Conservation (phyloP, 306 rosid species). For the Prunus campanulata region DNA sequence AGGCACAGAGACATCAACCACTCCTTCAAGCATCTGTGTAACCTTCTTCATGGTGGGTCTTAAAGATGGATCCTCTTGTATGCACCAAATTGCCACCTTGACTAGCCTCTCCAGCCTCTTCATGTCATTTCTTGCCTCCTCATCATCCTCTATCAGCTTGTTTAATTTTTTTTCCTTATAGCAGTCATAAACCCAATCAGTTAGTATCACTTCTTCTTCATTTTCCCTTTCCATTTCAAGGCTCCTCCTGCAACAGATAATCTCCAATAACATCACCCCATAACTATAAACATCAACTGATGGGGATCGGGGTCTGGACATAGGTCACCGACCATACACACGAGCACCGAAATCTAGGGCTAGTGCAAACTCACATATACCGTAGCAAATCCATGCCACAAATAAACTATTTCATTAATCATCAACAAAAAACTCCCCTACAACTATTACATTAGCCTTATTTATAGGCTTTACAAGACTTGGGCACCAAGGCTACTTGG, state of each 20-base stretch:
- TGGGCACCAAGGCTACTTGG: no score
- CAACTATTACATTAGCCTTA: no score
- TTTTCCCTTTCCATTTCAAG: conserved; percentile 6
- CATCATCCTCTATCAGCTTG: conserved; percentile 3
- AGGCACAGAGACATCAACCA: conserved; percentile 8
- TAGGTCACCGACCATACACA: no score
- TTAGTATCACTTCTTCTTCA: conserved; percentile 12
- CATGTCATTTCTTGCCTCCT: conserved; percentile 19
- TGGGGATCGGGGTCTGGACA: no score
- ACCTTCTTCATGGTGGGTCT: conserved; percentile 29
- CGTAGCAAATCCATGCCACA: no score
- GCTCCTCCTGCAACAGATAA: not conserved
- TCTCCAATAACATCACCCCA: not conserved
- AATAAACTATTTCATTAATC: no score
- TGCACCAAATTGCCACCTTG: conserved; percentile 25
- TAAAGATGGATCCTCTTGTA: conserved; percentile 26
- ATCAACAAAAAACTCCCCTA: no score
- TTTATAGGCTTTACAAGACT: no score
- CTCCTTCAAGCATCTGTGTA: conserved; percentile 18
- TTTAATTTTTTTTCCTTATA: not conserved
- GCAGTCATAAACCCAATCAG: conserved; percentile 18
- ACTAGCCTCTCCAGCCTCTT: conserved; percentile 9
- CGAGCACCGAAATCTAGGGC: no score
- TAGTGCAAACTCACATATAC: no score
- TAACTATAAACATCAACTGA: not conserved